Percentiles rank a stretch among this genome's conserved stretches.
phyloP scores from a whole-genome alignment of 1,284 basidiomycete species.

The Ceratobasidium sp. region DNA sequence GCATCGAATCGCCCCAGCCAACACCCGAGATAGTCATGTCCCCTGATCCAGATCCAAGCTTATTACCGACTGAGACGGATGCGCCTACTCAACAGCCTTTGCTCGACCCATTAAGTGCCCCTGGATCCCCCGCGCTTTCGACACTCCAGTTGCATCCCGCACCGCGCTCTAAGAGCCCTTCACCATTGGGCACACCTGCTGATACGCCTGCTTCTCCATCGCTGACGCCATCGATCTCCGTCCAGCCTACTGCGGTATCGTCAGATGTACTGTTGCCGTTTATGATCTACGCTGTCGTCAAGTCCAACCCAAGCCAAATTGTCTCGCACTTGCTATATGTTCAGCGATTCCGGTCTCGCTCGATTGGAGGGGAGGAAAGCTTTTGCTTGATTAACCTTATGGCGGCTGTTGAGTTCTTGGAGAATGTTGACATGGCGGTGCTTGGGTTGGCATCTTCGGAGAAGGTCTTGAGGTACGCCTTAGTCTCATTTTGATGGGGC shows the following conservation, averaged over 20 bases:
- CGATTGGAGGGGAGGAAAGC: constrained; percentile 83
- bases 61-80: neutral
- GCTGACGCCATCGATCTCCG: constrained; percentile 47
- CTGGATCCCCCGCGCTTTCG: constrained; percentile 50
- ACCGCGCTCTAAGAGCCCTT: constrained; percentile 47
- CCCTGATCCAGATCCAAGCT: constrained; percentile 18
- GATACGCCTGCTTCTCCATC: constrained; percentile 48
- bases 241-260: constrained; percentile 67
- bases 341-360: constrained; percentile 81
- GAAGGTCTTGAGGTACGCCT: constrained; percentile 68
- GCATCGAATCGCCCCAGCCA: constrained; percentile 18
- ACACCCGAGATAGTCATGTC: constrained; percentile 39
- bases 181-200: constrained; percentile 42
- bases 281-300: constrained; percentile 92
- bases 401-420: constrained; percentile 93
- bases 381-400: constrained; percentile 95
- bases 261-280: constrained; percentile 86
- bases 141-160: constrained; percentile 11
- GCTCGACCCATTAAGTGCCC: constrained; percentile 44
- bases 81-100: neutral
- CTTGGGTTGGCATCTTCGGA: constrained; percentile 81
- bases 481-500: constrained; percentile 10
- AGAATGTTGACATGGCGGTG: constrained; percentile 88
- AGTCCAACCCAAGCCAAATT: constrained; percentile 85
- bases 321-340: constrained; percentile 90